phyloP scores from a whole-genome alignment of 2,329 filamentous ascomycete species.

The Aspergillus nomiae region DNA sequence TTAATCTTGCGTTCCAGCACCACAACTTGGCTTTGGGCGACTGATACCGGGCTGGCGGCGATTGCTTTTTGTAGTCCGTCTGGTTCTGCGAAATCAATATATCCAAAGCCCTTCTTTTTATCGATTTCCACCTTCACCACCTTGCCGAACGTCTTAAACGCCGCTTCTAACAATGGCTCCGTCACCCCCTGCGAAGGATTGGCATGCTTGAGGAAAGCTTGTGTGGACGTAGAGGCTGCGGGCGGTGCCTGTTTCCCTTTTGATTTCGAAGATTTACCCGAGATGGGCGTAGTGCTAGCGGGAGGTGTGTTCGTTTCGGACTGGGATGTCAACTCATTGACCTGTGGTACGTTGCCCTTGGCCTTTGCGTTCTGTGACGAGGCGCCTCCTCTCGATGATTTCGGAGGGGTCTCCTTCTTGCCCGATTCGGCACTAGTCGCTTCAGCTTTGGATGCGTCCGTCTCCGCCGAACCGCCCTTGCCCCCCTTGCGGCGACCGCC shows the following conservation, averaged over 20 bases:
- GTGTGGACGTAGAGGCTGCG: constrained; percentile 33
- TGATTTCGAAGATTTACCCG: constrained; percentile 28
- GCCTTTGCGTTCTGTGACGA: constrained; percentile 19
- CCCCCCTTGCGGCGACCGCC: constrained; percentile 44
- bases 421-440: constrained; percentile 16
- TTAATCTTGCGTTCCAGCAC: constrained; percentile 66
- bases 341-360: constrained; percentile 23
- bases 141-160: constrained; percentile 72
- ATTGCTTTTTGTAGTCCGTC: constrained; percentile 76
- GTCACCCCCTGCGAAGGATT: constrained; percentile 92
- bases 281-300: constrained; percentile 18
- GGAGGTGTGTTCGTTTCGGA: constrained; percentile 20
- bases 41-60: constrained; percentile 74
- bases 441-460: constrained; percentile 27
- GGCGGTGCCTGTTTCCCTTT: constrained; percentile 31
- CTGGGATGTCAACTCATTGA: constrained; percentile 24
- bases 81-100: constrained; percentile 81
- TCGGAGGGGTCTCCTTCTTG: constrained; percentile 27
- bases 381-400: constrained; percentile 20
- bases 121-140: constrained; percentile 87
- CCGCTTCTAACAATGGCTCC: constrained; percentile 73
- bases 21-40: constrained; percentile 84
- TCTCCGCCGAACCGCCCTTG: constrained; percentile 30
- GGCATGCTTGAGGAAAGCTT: constrained; percentile 76
- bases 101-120: constrained; percentile 91